Evolutionary conservation across 192 early-diverging fungal species (phyloP), one percentile per base, ranked within the genome.

Genomic region (Linnemannia hyalina): DNA sequence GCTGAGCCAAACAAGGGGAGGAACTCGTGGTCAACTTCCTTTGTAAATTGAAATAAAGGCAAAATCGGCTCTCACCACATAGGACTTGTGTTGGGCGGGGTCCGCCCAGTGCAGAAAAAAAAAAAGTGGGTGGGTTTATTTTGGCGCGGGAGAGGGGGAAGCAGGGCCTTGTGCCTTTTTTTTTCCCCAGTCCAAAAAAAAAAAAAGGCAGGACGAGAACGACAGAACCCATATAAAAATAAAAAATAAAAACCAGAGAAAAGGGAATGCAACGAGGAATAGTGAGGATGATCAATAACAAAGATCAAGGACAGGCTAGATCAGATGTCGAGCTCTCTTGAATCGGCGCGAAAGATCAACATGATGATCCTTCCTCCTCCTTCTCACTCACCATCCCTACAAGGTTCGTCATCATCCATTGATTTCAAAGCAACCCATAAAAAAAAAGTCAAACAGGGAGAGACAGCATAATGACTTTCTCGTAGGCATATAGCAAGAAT

Each of bases 341-440:
- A 60, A 60, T 60, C 55, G 55, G 55, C 55, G 55, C 55, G 55
- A 60, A 60, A 60, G 55, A 60, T 60, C 55, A 60, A 60, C 55
- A 60, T 60, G 55, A 60, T 60, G 55, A 60, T 60, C 55, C n/a
- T 26, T 26, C 8, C n/a, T 60, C n/a, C 55, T 26, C 9, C 55
- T 26, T 26, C 2, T 60, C 55, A 23, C n/a, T 60, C 55, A 26
- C 55, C 55, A 60, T 60, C n/a, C 55, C 55, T 60, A 23, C n/a
- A 60, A 16, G 49, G 49, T 52, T 52, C 20, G 49, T 52, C 49
- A 60, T 60, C 55, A 60, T 60, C 55, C n/a, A 26, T 4, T 60
- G 55, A 60, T 60, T 60, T 60, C 55, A 60, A 60, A 60, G 55
- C 55, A 55, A 10, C 55, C 2, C 1, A 49, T 10, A 55, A 55